Evolutionary conservation across 345 rosid genomes (phyloP), one percentile per base, ranked within the genome.

Genomic region (Eucalyptus marginata): DNA sequence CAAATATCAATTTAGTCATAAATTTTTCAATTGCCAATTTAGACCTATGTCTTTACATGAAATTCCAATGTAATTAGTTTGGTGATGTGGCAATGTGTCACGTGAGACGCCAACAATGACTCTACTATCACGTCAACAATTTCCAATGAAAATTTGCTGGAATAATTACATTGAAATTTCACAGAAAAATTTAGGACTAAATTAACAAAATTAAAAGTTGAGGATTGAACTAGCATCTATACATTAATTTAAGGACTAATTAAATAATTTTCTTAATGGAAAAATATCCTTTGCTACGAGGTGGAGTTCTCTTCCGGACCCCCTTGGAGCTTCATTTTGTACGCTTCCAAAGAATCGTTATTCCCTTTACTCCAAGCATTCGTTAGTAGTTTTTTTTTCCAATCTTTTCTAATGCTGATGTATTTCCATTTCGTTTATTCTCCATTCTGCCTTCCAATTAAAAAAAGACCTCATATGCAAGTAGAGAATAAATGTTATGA

Each of bases 121-220:
- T 8, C 3, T 10, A 31, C 1, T 31, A 9, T 3, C 43, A 31
- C 0, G 1, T 68, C 7, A 33, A 9, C 0, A 36, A 68, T 31
- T 68, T 68, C 6, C 4, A 3, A 3, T 3, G 20, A 8, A 66
- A 66, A 66, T 16, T 66, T 17, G 16, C 0, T 16, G 24, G 11
- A 66, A 66, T 31, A 66, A 66, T 18, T 16, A 31, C 40, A 66
- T 15, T 66, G 3, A 3, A 15, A 66, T 31, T 31, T 68, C 43
- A 14, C 13, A 4, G 1, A 68, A 31, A 66, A 17, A 31, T 1
- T 15, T 31, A 16, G 8, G 6, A 31, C 22, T 68, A 8, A 31
- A 68, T 68, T 31, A 36, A 56, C 3, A 24, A 56, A 56, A 4
- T 4, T 56, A 31, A 4, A 68, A 16, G 17, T 68, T 68, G 10